Evolutionary conservation across 2,329 filamentous ascomycete species (phyloP).

Genomic region (Macrophomina phaseolina): DNA sequence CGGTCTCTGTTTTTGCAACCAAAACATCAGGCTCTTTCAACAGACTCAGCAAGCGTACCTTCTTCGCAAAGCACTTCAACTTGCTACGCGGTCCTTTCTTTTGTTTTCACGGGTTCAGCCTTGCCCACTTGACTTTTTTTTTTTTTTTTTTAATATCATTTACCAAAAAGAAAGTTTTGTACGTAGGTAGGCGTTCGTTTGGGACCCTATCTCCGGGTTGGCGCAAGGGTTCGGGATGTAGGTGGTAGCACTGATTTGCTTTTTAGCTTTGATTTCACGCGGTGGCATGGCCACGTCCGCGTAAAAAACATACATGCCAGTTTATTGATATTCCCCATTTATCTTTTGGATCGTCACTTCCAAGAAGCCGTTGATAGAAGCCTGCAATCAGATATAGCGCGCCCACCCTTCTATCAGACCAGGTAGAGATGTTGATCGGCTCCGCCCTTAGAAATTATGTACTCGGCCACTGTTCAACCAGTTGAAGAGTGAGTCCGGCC

Average conservation of each 20-base stretch:
- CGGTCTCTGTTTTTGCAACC: conserved; percentile 82
- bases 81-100: conserved; percentile 54
- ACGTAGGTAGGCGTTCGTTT: conserved; percentile 7
- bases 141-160: neutral
- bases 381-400: too few species aligned
- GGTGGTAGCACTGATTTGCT: conserved; percentile 3
- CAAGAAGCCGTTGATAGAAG: too few species aligned
- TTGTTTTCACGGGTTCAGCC: conserved; percentile 38
- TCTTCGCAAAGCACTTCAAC: conserved; percentile 70
- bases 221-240: neutral
- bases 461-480: too few species aligned
- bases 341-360: too few species aligned
- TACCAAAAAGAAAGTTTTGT: neutral
- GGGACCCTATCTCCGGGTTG: neutral
- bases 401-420: too few species aligned
- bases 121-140: neutral
- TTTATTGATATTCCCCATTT: too few species aligned
- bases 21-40: conserved; percentile 80
- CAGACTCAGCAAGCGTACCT: conserved; percentile 69
- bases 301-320: neutral
- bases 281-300: conserved; percentile 22
- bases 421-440: too few species aligned
- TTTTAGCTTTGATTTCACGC: neutral
- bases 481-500: too few species aligned
- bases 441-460: too few species aligned